Evolutionary conservation across 371 early-diverging fungal genomes (phyloP), one percentile per base, ranked within the genome.

Genomic region (Actinomortierella wolfii): DNA sequence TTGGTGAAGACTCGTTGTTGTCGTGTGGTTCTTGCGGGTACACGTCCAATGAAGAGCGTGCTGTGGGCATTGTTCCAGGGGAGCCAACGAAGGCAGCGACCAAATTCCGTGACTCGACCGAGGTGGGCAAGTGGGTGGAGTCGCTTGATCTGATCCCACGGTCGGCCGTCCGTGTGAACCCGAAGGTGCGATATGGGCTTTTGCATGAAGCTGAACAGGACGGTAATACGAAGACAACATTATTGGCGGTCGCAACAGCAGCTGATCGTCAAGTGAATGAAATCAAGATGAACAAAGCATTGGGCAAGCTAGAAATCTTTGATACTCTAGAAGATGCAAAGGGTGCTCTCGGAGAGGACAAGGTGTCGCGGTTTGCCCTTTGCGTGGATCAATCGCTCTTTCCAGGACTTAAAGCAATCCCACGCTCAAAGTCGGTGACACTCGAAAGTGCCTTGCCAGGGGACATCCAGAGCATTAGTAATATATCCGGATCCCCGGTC

Each of bases 1-100:
- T 81, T 3, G 96, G 96, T 5, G 96, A 96, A 76, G 95, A 96
- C 57, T 86, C 88, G 0, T 53, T 96, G 34, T 69, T 94, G 45
- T 76, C 78, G 0, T 96, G 96, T 60, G 24, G 59, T 2, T 48
- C 58, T 5, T 96, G 96, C 66, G 88, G 84, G 11, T 92, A 93
- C 64, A 82, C 88, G 2, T 91, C 95, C 3, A 96, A 95, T 60
- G 89, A 89, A 61, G 95, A 95, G 64, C 74, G 80, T 17, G 88
- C 87, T 6, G 28, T 81, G 64, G 57, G 68, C 43, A 44, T 40
- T 60, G 39, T 67, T 55, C 49, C 62, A 4, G 52, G 28, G 15
- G 41, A 47, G 15, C 61, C 62, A 15, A 58, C 64, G 6, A 76
- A 76, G 28, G 60, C 68, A 0, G 62, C 73, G 0, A 59, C 55